Evolutionary conservation across 208 protist genomes (phyloP), one percentile per base, ranked within the genome.

Genomic region (Crithidia expoeki): DNA sequence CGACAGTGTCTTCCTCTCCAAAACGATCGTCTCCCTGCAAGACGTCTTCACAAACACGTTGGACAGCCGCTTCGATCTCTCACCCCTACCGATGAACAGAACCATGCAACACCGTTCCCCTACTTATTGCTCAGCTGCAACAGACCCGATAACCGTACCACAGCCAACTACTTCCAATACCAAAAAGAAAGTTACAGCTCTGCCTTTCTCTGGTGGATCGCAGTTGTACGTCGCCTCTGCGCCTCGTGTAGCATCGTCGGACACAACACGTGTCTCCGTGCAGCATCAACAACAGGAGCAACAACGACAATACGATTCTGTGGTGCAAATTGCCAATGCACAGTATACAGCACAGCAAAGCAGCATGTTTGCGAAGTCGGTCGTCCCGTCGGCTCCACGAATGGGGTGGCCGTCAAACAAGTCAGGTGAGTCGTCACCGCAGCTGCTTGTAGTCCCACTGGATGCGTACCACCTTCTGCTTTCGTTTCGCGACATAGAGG

Each of bases 1-100:
- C 32, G 73, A 76, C 44, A 79, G 44, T 10, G 61, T 73, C 34
- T 85, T 85, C 52, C 57, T 83, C 34, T 83, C 75, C 30, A 77
- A 76, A 38, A 75, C 76, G 14, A 47, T 88, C n/a, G 68, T 83
- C 21, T 66, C 57, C 10, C 10, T 85, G 7, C 16, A 16, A 7
- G 68, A 60, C n/a, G 58, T 72, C 21, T 76, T 76, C 33, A 28
- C 46, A 9, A 36, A 69, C 70, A n/a, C 62, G 27, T 32, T 64
- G 0, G 46, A 68, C 32, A 33, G 46, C 46, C 27, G 12, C 52
- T 76, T 59, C 28, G 70, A 76, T 25, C 33, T 76, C 5, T 62
- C 70, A 28, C 53, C 61, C 10, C 53, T 76, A 44, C 51, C 55
- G 3, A 14, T 32, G 10, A 4, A 2, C 32, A 32, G 32, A 4